phyloP scores from a whole-genome alignment of 2,329 filamentous ascomycete species.

The Talaromyces sp. region DNA sequence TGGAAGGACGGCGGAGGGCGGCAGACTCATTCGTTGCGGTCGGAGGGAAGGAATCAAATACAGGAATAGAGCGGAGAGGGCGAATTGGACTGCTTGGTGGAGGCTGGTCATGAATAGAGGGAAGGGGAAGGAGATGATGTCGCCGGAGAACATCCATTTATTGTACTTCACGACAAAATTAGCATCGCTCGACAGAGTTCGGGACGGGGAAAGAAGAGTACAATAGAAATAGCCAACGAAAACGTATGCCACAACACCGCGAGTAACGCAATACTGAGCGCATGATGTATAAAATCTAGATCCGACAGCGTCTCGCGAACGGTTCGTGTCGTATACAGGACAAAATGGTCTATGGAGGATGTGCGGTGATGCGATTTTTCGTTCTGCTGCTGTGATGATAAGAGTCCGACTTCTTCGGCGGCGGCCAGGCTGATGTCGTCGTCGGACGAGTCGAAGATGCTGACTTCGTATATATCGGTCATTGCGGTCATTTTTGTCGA shows the following conservation, averaged over 20 bases:
- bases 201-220: conserved; percentile 55
- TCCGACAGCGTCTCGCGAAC: conserved; percentile 66
- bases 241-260: conserved; percentile 90
- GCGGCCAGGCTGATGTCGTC: conserved; percentile 15
- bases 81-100: conserved; percentile 95
- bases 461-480: conserved; percentile 19
- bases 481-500: not conserved
- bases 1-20: conserved; percentile 53
- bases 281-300: conserved; percentile 65
- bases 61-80: conserved; percentile 72
- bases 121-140: conserved; percentile 84
- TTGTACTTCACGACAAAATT: conserved; percentile 67
- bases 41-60: conserved; percentile 80
- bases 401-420: conserved; percentile 17
- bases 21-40: conserved; percentile 51
- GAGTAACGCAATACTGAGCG: conserved; percentile 70
- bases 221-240: conserved; percentile 86
- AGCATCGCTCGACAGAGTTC: too few species aligned
- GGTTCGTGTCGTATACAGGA: conserved; percentile 57
- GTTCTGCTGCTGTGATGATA: conserved; percentile 1
- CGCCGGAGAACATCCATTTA: conserved; percentile 97
- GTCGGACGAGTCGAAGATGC: conserved; percentile 18
- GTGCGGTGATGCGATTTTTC: conserved; percentile 10
- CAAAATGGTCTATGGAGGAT: conserved; percentile 15
- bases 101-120: conserved; percentile 92